Percentiles rank a stretch among this genome's conserved stretches.
Conservation (phyloP, 2,329 filamentous ascomycete species). For the Dryadomyces quercivorus region DNA sequence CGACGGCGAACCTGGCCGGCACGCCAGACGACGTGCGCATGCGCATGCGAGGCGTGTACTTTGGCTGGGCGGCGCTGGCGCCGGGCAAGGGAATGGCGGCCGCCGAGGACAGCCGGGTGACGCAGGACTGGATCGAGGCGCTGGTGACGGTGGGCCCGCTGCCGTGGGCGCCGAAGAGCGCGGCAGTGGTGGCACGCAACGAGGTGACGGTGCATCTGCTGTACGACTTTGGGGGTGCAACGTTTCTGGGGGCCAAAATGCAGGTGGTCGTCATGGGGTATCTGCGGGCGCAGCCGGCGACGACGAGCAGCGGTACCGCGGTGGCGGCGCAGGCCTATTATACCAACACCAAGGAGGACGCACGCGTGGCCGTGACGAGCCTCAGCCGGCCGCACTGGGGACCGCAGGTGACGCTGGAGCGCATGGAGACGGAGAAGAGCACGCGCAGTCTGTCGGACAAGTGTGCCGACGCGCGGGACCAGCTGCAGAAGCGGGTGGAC, state of each 20-base stretch:
- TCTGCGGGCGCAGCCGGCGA: conserved; percentile 27
- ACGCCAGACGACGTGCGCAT: conserved; percentile 40
- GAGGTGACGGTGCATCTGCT: conserved; percentile 41
- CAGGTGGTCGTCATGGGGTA: conserved; percentile 49
- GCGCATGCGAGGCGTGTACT: conserved; percentile 48
- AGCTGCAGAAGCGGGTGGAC: conserved; percentile 42
- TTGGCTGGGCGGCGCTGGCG: conserved; percentile 46
- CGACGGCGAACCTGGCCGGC: conserved; percentile 40
- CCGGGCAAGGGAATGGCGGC: conserved; percentile 13
- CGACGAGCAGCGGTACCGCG: not conserved
- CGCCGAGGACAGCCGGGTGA: conserved; percentile 8
- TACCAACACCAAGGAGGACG: conserved; percentile 24
- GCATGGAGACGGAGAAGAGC: conserved; percentile 25
- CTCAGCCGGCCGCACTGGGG: conserved; percentile 34
- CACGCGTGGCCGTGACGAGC: conserved; percentile 30
- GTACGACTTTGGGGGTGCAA: conserved; percentile 31
- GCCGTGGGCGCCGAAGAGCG: conserved; percentile 24
- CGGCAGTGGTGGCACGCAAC: conserved; percentile 22
- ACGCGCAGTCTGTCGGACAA: conserved; percentile 30
- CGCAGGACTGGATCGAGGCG: conserved; percentile 43
- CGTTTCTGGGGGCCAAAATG: conserved; percentile 31
- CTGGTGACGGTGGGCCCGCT: conserved; percentile 44
- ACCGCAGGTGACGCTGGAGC: conserved; percentile 24
- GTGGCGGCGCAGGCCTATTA: not conserved
- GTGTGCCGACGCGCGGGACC: conserved; percentile 34